Percentiles rank a stretch among this genome's conserved stretches.
These are phyloP conservation scores for Acanthamoeba royreba DNA, from an alignment of 208 protist genomes.

Conservation along the genomic window DNA sequence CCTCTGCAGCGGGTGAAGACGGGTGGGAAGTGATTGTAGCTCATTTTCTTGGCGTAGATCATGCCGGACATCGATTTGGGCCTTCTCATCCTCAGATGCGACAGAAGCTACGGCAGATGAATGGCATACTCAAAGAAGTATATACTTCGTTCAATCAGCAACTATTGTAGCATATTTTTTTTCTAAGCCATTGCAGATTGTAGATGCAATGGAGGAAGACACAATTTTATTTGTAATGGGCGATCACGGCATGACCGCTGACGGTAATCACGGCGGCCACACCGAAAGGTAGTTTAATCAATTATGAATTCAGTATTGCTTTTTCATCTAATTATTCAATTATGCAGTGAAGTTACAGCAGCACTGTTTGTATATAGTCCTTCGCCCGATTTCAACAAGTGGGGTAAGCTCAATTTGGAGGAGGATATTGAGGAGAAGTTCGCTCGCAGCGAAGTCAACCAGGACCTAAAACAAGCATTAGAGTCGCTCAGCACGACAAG, in stretches of 20 bases:
- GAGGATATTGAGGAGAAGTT: conserved; percentile 62
- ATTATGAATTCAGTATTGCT: neutral
- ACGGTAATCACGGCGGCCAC: conserved; percentile 93
- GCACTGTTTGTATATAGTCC: conserved; percentile 59
- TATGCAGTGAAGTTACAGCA: conserved; percentile 58
- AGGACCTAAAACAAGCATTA: neutral
- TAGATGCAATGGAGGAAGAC: conserved; percentile 49
- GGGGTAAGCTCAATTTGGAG: conserved; percentile 22
- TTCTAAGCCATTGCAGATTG: conserved; percentile 65
- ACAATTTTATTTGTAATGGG: conserved; percentile 93
- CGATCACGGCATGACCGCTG: conserved; percentile 95
- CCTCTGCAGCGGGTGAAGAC: conserved; percentile 57
- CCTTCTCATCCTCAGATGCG: conserved; percentile 88
- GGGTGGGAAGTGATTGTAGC: conserved; percentile 85
- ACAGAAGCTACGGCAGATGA: conserved; percentile 87
- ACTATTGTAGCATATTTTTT: neutral
- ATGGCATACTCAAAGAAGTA: conserved; percentile 77
- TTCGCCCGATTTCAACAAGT: conserved; percentile 34
- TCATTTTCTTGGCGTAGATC: conserved; percentile 95
- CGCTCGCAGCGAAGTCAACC: neutral
- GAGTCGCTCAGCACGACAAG: conserved; percentile 53
- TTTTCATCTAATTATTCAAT: too few relatives aligned
- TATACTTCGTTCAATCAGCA: too few relatives aligned
- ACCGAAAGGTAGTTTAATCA: conserved; percentile 56
- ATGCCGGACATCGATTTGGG: conserved; percentile 90